Evolutionary conservation across 805 yeast species (phyloP).

Genomic region (Sugiyamaella boreocaroliniensis): DNA sequence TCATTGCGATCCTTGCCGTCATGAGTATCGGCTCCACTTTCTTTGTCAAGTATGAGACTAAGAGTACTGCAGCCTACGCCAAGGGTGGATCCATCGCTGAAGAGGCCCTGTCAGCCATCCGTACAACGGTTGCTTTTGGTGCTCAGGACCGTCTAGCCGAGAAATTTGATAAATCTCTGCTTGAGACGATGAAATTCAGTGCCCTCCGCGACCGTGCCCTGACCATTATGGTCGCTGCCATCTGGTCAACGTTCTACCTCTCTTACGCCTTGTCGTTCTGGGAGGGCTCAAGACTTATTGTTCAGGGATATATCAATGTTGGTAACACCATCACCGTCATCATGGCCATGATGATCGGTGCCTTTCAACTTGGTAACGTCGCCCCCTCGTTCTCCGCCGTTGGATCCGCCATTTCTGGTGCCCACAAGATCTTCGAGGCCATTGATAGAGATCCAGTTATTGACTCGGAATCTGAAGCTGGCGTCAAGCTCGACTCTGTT

Average conservation of each 20-base stretch:
- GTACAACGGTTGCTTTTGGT: slow-evolving; percentile 39
- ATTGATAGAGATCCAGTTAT: slow-evolving; percentile 38
- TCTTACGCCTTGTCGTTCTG: slow-evolving; percentile 38
- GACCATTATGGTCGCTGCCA: slow-evolving; percentile 32
- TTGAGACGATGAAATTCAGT: slow-evolving; percentile 22
- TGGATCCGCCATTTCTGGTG: slow-evolving; percentile 36
- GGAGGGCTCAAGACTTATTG: slow-evolving; percentile 38
- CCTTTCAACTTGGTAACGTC: slow-evolving; percentile 36
- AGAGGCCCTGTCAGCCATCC: slow-evolving; percentile 36
- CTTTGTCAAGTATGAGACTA: slow-evolving; percentile 26
- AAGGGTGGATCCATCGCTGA: slow-evolving; percentile 36
- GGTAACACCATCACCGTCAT: slow-evolving; percentile 34
- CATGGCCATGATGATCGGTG: slow-evolving; percentile 38
- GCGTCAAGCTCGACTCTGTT: slow-evolving; percentile 19
- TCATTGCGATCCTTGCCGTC: slow-evolving; percentile 26
- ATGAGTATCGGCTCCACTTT: slow-evolving; percentile 29
- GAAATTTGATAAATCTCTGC: slow-evolving; percentile 29
- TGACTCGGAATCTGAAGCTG: slow-evolving; percentile 27
- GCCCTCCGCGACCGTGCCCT: slow-evolving; percentile 26
- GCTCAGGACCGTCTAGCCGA: slow-evolving; percentile 32
- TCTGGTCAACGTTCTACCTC: slow-evolving; percentile 33
- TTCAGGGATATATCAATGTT: slow-evolving; percentile 27
- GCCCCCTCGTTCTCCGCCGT: slow-evolving; percentile 36
- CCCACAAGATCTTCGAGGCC: slow-evolving; percentile 36
- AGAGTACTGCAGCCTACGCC: slow-evolving; percentile 24